Conservation (phyloP, 352 stramenopile species). For the Pythium dissimile region DNA sequence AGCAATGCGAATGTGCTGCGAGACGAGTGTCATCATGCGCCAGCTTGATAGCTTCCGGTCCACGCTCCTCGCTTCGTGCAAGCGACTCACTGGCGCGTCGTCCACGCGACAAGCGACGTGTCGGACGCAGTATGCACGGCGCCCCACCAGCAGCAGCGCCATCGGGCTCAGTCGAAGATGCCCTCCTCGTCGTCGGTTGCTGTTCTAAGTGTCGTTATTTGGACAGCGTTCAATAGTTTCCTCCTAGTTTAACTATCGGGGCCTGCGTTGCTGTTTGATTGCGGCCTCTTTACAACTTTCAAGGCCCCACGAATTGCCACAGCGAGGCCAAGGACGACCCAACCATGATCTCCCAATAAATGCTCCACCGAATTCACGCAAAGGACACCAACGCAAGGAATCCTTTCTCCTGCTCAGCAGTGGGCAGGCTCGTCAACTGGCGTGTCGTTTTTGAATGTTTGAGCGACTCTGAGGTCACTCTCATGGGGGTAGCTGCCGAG, state of each 20-base stretch:
- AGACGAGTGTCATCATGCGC: conserved; percentile 3
- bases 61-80: conserved; percentile 11
- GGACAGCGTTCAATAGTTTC: conserved; percentile 1
- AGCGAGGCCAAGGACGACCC: too few relatives aligned
- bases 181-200: conserved; percentile 12
- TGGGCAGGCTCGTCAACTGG: too few relatives aligned
- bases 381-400: too few relatives aligned
- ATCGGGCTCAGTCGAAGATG: conserved; percentile 13
- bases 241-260: too few relatives aligned
- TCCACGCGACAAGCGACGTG: not conserved
- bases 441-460: not conserved
- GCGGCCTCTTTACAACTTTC: too few relatives aligned
- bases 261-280: too few relatives aligned
- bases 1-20: not conserved
- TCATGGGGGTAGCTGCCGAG: not conserved
- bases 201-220: too few relatives aligned
- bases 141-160: not conserved
- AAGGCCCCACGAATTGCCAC: too few relatives aligned
- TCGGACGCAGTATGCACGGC: conserved; percentile 13
- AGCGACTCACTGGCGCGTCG: not conserved
- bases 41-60: conserved; percentile 9
- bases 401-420: too few relatives aligned
- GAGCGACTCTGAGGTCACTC: not conserved
- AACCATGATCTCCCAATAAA: too few relatives aligned
- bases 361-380: too few relatives aligned